Evolutionary conservation across 2,329 filamentous ascomycete species (phyloP), one percentile per base, ranked within the genome.

Genomic region (Venturia carpophila): DNA sequence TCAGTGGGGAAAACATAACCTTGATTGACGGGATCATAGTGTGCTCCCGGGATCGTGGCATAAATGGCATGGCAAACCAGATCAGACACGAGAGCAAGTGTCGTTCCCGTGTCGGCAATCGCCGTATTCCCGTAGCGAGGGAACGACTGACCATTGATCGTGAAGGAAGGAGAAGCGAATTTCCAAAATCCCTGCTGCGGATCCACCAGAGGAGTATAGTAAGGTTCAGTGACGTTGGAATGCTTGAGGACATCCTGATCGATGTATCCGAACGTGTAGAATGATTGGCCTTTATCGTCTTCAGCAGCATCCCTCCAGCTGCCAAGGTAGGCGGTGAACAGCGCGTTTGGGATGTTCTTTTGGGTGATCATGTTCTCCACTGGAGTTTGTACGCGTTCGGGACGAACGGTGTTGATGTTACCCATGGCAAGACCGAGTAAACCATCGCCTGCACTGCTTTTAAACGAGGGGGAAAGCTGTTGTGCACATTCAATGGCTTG

Each of bases 191-290:
- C 88, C 65, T 84, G 74, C 1, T 79, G 82, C 66, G 82, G 85
- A 75, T 90, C 84, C 61, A 91, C 75, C 21, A 64, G 63, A 15
- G 81, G 77, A 0, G 84, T 82, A 75, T 86, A 91, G 68, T 79
- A 74, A 47, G 87, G 82, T 1, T 84, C 78, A 67, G 82, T 72
- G 39, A 80, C 81, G 41, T 81, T 82, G 1, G 81, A 81, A 3
- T 79, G 77, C 64, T 77, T 79, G 60, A 89, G 78, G 0, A 83
- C 80, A n/a, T 82, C 80, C 68, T 87, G 71, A 70, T 90, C 87
- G 70, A 91, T 87, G 73, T 80, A 88, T 24, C 88, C 88, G 68
- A 91, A 90, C 1, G 88, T 90, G 76, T 88, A 91, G 77, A 89
- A 91, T 0, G 74, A 84, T 67, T 80, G 74, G 49, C 80, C 79